Conservation (phyloP, 1,139 yeast genomes). For the Petasospora rhodanensis region DNA sequence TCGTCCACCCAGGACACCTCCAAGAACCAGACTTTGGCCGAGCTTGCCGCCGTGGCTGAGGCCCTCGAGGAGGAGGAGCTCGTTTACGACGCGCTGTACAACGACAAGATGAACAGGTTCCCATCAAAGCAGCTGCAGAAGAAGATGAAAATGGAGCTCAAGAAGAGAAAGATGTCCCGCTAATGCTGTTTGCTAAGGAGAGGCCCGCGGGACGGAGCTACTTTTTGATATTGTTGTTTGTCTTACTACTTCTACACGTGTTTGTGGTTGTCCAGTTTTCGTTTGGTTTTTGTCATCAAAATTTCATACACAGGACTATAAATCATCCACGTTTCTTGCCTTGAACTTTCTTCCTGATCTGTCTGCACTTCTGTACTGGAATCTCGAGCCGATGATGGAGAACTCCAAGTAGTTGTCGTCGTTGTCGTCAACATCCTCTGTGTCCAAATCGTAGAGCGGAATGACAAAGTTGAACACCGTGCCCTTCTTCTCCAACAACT, state of each 20-base stretch:
- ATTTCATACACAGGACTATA: too few species aligned
- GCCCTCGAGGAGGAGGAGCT: slow-evolving; percentile 10
- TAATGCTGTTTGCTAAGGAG: background rate
- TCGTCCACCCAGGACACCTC: too few species aligned
- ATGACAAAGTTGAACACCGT: slow-evolving; percentile 54
- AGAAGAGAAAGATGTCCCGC: slow-evolving; percentile 3
- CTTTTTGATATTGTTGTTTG: background rate
- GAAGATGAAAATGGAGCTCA: slow-evolving; percentile 11
- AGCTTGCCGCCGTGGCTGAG: background rate
- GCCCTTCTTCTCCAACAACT: slow-evolving; percentile 56
- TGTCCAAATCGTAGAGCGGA: slow-evolving; percentile 26
- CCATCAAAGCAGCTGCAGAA: slow-evolving; percentile 12
- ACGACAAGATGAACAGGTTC: slow-evolving; percentile 15
- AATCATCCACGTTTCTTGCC: slow-evolving; percentile 63
- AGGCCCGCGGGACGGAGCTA: background rate
- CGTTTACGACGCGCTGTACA: slow-evolving; percentile 6
- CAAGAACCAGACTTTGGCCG: too few species aligned
- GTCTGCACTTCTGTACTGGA: slow-evolving; percentile 72
- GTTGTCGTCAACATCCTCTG: slow-evolving; percentile 26
- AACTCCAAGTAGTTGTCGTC: slow-evolving; percentile 45
- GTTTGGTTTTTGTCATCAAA: background rate
- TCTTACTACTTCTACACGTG: too few species aligned
- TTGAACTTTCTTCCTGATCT: slow-evolving; percentile 86
- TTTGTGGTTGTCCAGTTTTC: too few species aligned
- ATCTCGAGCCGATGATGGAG: slow-evolving; percentile 74